Evolutionary conservation across 1,284 basidiomycete genomes (phyloP).

Genomic region (Xerocomus tenax): DNA sequence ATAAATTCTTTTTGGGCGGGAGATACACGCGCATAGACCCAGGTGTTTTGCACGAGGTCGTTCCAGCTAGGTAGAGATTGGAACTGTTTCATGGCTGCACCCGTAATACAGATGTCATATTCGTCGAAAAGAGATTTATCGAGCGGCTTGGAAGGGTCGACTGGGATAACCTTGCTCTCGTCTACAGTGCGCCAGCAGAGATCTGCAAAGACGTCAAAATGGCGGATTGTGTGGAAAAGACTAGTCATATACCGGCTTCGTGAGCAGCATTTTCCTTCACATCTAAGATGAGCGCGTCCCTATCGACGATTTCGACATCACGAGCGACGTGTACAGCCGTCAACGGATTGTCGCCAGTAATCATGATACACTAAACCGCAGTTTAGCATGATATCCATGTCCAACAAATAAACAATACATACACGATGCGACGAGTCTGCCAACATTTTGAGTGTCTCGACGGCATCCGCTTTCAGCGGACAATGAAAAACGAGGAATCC

Average conservation of each 20-base stretch:
- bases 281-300: conserved; percentile 86
- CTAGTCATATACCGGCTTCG: conserved; percentile 46
- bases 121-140: conserved; percentile 69
- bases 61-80: conserved; percentile 57
- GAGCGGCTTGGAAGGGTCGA: conserved; percentile 68
- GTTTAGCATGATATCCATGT: conserved; percentile 4
- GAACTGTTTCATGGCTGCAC: conserved; percentile 82
- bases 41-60: conserved; percentile 81
- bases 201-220: conserved; percentile 37
- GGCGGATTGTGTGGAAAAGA: not conserved
- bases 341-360: conserved; percentile 92
- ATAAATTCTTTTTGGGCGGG: conserved; percentile 91
- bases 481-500: conserved; percentile 97
- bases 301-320: conserved; percentile 92
- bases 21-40: conserved; percentile 96
- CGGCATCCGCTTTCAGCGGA: conserved; percentile 87
- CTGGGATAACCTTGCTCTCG: conserved; percentile 77
- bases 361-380: conserved; percentile 81
- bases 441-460: conserved; percentile 84
- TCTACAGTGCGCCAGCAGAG: conserved; percentile 92
- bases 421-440: conserved; percentile 90
- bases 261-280: conserved; percentile 70
- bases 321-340: conserved; percentile 90
- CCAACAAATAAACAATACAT: conserved; percentile 29
- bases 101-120: conserved; percentile 93